phyloP scores from a whole-genome alignment of 176 grass and related monocot species.

The Stipa capillata region DNA sequence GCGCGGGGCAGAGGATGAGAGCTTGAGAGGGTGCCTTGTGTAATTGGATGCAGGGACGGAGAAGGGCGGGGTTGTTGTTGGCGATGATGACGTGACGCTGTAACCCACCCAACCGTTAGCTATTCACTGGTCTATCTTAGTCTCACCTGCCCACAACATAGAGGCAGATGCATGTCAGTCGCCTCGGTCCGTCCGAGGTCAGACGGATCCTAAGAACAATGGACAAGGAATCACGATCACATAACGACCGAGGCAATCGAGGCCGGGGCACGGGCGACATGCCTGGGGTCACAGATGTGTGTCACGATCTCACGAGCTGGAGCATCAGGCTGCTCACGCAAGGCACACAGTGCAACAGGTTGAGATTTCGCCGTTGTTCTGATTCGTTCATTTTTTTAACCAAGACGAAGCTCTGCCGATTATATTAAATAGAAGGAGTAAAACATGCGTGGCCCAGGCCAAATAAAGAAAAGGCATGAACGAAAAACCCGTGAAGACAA shows the following conservation, averaged over 20 bases:
- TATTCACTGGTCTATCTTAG: neutral
- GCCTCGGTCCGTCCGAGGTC: neutral
- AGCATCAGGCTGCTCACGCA: neutral
- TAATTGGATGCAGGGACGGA: neutral
- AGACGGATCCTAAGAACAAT: conserved; percentile 1
- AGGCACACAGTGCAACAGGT: neutral
- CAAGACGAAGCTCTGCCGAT: no score
- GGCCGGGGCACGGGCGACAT: neutral
- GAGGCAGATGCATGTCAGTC: neutral
- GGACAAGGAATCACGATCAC: neutral
- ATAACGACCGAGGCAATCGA: no score
- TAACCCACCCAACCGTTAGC: neutral
- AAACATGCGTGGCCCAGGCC: no score
- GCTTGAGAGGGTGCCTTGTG: neutral
- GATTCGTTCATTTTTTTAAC: neutral
- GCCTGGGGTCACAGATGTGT: neutral
- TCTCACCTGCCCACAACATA: neutral
- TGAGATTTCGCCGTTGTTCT: neutral
- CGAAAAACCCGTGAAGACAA: no score
- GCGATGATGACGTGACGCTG: conserved; percentile 7
- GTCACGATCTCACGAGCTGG: neutral
- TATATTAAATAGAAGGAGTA: no score
- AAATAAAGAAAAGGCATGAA: no score
- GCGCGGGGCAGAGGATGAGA: neutral
- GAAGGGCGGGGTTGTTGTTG: neutral